These are phyloP conservation scores for Schizochytrium sp. DNA, from an alignment of 108 stramenopile genomes.

Conservation along the genomic window DNA sequence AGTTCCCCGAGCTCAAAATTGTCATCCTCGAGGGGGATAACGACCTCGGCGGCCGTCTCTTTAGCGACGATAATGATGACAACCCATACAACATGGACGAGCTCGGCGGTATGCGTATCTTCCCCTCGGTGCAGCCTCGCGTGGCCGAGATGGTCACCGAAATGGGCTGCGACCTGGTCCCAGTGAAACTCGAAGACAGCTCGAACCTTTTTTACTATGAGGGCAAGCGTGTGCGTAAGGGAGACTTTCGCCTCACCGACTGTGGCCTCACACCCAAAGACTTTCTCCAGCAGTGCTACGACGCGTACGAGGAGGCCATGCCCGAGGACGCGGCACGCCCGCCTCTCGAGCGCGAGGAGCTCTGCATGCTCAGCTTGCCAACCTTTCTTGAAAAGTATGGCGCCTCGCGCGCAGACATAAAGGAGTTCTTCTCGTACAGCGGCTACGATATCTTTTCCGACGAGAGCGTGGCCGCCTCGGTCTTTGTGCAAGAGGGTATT, in stretches of 20 bases:
- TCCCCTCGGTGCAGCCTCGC: background rate
- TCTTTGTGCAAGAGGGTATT: background rate
- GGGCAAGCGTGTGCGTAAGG: background rate
- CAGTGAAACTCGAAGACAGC: background rate
- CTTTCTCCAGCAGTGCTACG: background rate
- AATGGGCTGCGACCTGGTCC: background rate
- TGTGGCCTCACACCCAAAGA: background rate
- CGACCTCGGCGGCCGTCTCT: background rate
- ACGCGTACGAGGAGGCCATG: background rate
- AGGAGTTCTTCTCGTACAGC: background rate
- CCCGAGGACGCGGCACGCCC: background rate
- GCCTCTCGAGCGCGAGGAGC: background rate
- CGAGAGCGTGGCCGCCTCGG: background rate
- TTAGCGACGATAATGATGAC: background rate
- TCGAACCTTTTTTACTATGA: background rate
- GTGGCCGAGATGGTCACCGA: background rate
- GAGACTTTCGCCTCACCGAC: background rate
- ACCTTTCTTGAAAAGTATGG: slow-evolving; percentile 2
- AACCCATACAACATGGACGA: background rate
- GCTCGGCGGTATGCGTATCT: slow-evolving; percentile 11
- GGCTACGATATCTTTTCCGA: slow-evolving; percentile 12
- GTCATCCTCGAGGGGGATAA: background rate
- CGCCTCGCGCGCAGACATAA: background rate
- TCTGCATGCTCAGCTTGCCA: background rate
- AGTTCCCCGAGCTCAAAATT: background rate